Evolutionary conservation across 208 protist species (phyloP).

Genomic region (Acanthamoeba quina): DNA sequence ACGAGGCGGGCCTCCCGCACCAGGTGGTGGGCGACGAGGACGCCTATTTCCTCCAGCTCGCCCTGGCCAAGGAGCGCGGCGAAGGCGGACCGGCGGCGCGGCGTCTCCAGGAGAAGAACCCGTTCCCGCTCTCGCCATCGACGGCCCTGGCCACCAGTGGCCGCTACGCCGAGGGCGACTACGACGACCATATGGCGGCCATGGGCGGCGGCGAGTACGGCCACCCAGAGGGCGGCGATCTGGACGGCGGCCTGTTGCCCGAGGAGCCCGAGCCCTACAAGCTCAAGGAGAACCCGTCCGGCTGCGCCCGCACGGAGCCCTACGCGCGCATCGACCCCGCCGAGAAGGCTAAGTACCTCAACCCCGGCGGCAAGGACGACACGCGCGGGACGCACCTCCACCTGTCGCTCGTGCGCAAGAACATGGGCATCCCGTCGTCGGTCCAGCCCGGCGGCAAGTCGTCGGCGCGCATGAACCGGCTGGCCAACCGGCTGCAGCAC

Average conservation of each 20-base stretch:
- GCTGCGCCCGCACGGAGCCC: conserved; percentile 47
- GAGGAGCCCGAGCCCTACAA: not conserved
- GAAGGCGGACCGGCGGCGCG: not conserved
- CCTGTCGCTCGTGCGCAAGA: conserved; percentile 13
- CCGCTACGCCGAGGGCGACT: conserved; percentile 11
- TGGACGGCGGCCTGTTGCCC: no score
- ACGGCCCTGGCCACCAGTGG: not conserved
- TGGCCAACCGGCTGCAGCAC: conserved; percentile 30
- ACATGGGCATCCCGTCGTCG: conserved; percentile 9
- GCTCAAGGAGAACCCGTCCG: conserved; percentile 53
- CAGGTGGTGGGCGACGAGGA: conserved; percentile 3
- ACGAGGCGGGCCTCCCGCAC: not conserved
- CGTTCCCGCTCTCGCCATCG: conserved; percentile 14
- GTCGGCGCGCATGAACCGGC: conserved; percentile 38
- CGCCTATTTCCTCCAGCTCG: conserved; percentile 7
- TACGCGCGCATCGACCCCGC: conserved; percentile 32
- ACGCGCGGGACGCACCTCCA: conserved; percentile 20
- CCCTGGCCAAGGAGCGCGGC: conserved; percentile 3
- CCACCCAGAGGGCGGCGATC: not conserved
- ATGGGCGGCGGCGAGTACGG: not conserved
- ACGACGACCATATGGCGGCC: not conserved
- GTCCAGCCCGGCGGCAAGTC: conserved; percentile 33
- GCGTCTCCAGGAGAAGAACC: not conserved
- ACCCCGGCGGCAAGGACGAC: conserved; percentile 4
- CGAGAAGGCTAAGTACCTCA: conserved; percentile 67